These are phyloP conservation scores for Cryptococcus sp. DNA, from an alignment of 1,284 basidiomycete genomes.

Conservation along the genomic window DNA sequence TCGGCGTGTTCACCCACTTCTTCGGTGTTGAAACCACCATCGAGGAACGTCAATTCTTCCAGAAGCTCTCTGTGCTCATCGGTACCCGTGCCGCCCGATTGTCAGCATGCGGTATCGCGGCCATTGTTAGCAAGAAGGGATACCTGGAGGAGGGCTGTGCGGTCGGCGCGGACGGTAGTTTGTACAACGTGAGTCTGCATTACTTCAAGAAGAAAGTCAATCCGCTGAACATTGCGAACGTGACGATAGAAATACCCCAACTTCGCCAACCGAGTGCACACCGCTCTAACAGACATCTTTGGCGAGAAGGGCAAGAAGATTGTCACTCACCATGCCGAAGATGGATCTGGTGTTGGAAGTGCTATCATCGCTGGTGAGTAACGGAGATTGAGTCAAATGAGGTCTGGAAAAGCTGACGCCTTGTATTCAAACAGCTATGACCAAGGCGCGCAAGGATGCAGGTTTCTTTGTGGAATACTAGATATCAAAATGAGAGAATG, in stretches of 20 bases:
- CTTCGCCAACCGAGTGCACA: conserved; percentile 84
- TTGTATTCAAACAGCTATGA: conserved; percentile 59
- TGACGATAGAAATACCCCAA: conserved; percentile 82
- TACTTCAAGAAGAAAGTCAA: conserved; percentile 1
- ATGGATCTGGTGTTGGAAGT: conserved; percentile 92
- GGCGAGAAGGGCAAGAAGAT: conserved; percentile 90
- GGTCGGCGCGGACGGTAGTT: conserved; percentile 87
- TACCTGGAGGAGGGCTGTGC: conserved; percentile 79
- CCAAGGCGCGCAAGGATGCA: conserved; percentile 61
- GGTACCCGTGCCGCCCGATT: conserved; percentile 85
- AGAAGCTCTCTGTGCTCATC: conserved; percentile 82
- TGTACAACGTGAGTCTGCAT: conserved; percentile 75
- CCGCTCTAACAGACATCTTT: conserved; percentile 87
- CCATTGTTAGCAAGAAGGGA: conserved; percentile 88
- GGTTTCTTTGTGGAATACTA: conserved; percentile 39
- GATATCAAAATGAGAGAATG: neutral
- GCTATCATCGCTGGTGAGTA: conserved; percentile 85
- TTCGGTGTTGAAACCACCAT: conserved; percentile 90
- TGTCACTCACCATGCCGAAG: conserved; percentile 86
- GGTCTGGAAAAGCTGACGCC: neutral
- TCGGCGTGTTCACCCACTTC: conserved; percentile 95
- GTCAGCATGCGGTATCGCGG: conserved; percentile 90
- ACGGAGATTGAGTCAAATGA: neutral
- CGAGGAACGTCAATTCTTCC: conserved; percentile 93
- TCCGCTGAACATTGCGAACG: neutral